Conservation (phyloP, 345 rosid genomes). For the Durio zibethinus region DNA sequence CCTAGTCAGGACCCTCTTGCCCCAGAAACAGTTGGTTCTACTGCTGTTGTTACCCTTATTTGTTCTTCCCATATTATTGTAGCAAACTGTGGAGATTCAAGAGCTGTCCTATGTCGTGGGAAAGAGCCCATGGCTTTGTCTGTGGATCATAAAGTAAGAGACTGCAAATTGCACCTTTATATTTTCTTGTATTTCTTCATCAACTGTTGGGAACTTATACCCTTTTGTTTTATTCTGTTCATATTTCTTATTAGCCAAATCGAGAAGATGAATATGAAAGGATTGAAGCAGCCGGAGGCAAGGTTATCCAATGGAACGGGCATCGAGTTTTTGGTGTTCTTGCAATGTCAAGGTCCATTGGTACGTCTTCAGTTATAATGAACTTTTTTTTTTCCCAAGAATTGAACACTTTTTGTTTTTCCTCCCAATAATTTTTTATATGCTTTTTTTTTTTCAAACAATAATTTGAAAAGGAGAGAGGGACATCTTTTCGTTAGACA, state of each 20-base stretch:
- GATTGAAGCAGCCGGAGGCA: constrained; percentile 96
- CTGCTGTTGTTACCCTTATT: constrained; percentile 82
- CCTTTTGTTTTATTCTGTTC: not conserved
- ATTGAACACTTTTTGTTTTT: not conserved
- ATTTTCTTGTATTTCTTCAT: constrained; percentile 1
- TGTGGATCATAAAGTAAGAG: constrained; percentile 84
- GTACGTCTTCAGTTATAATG: constrained; percentile 34
- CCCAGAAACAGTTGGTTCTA: constrained; percentile 97
- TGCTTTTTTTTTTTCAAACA: not conserved
- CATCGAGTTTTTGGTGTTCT: constrained; percentile 97
- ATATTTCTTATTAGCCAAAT: constrained; percentile 69
- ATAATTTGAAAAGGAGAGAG: not conserved
- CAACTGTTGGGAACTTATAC: not conserved
- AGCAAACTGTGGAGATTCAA: constrained; percentile 94
- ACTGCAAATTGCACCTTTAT: not conserved
- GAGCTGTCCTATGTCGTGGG: constrained; percentile 93
- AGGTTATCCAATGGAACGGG: constrained; percentile 96
- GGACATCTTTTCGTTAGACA: not conserved
- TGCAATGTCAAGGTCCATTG: constrained; percentile 97
- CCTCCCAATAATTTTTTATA: not conserved
- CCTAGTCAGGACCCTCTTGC: constrained; percentile 57
- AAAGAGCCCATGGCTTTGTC: constrained; percentile 90
- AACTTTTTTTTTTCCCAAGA: not conserved
- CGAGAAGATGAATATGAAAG: constrained; percentile 93
- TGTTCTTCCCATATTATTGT: constrained; percentile 86